Base-by-base conservation (phyloP, 345 rosid species). In the rapeseed (Brassica napus) region DNA sequence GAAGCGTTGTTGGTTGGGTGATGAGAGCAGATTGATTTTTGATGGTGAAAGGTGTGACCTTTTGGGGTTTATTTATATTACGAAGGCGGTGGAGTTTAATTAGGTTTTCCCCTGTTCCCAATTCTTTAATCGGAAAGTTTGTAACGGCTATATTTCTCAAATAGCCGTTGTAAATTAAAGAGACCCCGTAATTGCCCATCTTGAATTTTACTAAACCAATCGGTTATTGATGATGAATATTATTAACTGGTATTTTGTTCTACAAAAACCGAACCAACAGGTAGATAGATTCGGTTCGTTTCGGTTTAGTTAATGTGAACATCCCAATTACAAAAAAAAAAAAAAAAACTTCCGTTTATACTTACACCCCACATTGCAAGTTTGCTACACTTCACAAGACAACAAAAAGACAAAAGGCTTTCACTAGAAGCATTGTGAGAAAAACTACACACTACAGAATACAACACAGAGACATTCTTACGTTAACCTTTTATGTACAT, bases 71-170 rank as follows among this genome's bases (percentile, higher is more conserved):
- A 34, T 67, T 75, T 77, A 70, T 71, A 69, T 0, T 60, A 49
- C 16, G 1, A 1, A 3, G 18, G 52, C 62, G 4, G 0, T n/a
- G 11, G 42, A 34, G 10, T 49, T 70, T 7, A 52, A 15, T 64
- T 77, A 77, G 81, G 81, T 75, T 32, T 77, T 61, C 9, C 0
- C 14, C n/a, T 39, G 2, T 28, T 9, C 26, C 68, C 23, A 28
- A n/a, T 60, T 72, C 76, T 72, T 8, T 57, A 68, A 44, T 59
- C 4, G 62, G 35, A 21, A 60, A 76, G 23, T 76, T 3, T 0
- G 44, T 63, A 77, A 77, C 81, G 81, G 81, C 81, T 77, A 70
- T 52, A 52, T 70, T 52, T n/a, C 3, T 4, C 4, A 70, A 31
- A 69, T 69, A 77, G 75, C 69, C 80, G 80, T 39, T 39, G 47